Conservation (phyloP, 2,329 filamentous ascomycete species). For the Aspergillus terreus region DNA sequence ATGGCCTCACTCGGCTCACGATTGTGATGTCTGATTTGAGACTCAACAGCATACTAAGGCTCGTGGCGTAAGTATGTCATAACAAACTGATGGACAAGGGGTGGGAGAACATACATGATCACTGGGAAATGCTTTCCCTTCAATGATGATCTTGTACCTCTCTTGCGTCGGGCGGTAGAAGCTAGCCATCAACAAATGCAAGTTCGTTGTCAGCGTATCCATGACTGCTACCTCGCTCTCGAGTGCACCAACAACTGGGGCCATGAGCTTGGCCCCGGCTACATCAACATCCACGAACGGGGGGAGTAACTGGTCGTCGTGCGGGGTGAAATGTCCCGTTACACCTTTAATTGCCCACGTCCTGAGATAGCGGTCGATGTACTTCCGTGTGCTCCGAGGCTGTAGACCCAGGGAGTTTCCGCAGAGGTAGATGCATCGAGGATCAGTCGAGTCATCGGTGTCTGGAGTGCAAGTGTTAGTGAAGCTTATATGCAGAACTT, state of each 20-base stretch:
- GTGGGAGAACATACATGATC: constrained; percentile 59
- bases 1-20: constrained; percentile 65
- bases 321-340: constrained; percentile 71
- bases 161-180: constrained; percentile 70
- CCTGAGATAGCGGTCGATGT: constrained; percentile 69
- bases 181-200: constrained; percentile 78
- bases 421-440: constrained; percentile 71
- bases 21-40: constrained; percentile 70
- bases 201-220: constrained; percentile 78
- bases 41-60: constrained; percentile 72
- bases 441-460: constrained; percentile 33
- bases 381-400: constrained; percentile 62
- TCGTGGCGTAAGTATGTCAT: background rate
- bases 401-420: constrained; percentile 88
- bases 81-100: too few species aligned
- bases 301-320: constrained; percentile 64
- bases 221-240: constrained; percentile 77
- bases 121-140: constrained; percentile 85
- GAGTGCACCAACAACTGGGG: constrained; percentile 70
- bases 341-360: constrained; percentile 85
- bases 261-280: constrained; percentile 65
- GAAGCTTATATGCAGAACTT: background rate
- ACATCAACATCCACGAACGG: constrained; percentile 79
- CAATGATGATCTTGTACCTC: constrained; percentile 77
- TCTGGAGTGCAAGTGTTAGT: background rate